Conservation (phyloP, 2,329 filamentous ascomycete species). For the Penicillium sp. region DNA sequence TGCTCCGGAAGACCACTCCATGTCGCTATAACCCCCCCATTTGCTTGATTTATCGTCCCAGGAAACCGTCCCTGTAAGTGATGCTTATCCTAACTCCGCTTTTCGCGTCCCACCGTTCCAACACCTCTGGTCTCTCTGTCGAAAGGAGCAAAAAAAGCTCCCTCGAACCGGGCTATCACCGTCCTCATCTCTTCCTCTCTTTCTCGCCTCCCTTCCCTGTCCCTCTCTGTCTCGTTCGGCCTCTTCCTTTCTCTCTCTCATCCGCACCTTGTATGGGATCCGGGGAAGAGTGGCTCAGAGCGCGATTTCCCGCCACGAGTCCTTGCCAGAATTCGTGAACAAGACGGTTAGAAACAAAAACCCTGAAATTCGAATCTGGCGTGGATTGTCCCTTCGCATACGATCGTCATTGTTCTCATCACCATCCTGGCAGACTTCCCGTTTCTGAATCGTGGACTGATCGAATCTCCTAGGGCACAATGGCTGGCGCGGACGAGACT, state of each 20-base stretch:
- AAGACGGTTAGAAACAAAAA: too few relatives aligned
- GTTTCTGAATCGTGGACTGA: slow-evolving; percentile 9
- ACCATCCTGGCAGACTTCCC: not conserved
- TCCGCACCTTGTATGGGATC: too few relatives aligned
- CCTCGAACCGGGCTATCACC: too few relatives aligned
- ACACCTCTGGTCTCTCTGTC: not conserved
- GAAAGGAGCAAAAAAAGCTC: not conserved
- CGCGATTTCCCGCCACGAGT: too few relatives aligned
- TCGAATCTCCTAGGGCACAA: slow-evolving; percentile 30
- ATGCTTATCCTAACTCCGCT: slow-evolving; percentile 5
- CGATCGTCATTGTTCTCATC: not conserved
- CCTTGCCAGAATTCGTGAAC: too few relatives aligned
- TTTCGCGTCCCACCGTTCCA: slow-evolving; percentile 8
- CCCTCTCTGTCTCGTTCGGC: too few relatives aligned
- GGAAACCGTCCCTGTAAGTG: slow-evolving; percentile 26
- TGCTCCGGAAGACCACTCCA: slow-evolving; percentile 3
- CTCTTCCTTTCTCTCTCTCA: too few relatives aligned
- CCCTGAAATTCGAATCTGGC: too few relatives aligned
- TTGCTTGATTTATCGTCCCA: slow-evolving; percentile 21
- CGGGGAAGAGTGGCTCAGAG: too few relatives aligned
- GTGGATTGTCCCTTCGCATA: too few relatives aligned
- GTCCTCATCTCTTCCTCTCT: not conserved
- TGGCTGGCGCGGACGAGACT: slow-evolving; percentile 45
- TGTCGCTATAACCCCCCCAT: slow-evolving; percentile 26
- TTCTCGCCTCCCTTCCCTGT: too few relatives aligned